Conservation (phyloP, 805 yeast genomes). For the Lipomyces chichibuensis region DNA sequence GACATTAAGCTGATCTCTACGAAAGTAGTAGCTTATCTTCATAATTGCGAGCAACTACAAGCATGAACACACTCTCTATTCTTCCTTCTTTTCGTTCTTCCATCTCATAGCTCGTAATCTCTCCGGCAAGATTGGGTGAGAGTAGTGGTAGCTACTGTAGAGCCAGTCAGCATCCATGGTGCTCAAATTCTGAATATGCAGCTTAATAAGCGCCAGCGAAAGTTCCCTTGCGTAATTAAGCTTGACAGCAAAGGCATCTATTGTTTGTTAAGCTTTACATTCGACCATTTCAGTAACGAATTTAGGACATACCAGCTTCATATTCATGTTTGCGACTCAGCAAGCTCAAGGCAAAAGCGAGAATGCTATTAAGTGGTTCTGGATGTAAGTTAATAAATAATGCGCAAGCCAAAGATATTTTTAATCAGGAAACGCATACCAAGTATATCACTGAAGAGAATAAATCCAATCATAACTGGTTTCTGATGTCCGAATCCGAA, state of each 20-base stretch:
- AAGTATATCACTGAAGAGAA: constrained; percentile 75
- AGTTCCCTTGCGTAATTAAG: constrained; percentile 73
- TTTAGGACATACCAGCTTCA: constrained; percentile 73
- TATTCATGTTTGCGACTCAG: constrained; percentile 86
- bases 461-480: constrained; percentile 81
- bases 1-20: neutral
- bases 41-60: neutral
- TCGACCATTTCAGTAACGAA: neutral
- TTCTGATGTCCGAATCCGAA: constrained; percentile 71
- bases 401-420: neutral
- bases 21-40: neutral
- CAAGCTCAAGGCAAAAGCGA: constrained; percentile 67
- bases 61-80: constrained; percentile 4
- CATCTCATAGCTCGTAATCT: constrained; percentile 74
- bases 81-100: constrained; percentile 28
- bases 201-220: constrained; percentile 68
- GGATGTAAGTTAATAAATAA: neutral
- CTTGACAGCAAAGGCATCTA: constrained; percentile 57
- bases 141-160: constrained; percentile 83
- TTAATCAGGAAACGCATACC: constrained; percentile 6
- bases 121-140: constrained; percentile 91
- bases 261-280: neutral
- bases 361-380: constrained; percentile 71
- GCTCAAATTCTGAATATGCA: constrained; percentile 79
- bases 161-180: constrained; percentile 89